Evolutionary conservation across 768 basidiomycete species (phyloP), one percentile per base, ranked within the genome.

Genomic region (Kwoniella sp.): DNA sequence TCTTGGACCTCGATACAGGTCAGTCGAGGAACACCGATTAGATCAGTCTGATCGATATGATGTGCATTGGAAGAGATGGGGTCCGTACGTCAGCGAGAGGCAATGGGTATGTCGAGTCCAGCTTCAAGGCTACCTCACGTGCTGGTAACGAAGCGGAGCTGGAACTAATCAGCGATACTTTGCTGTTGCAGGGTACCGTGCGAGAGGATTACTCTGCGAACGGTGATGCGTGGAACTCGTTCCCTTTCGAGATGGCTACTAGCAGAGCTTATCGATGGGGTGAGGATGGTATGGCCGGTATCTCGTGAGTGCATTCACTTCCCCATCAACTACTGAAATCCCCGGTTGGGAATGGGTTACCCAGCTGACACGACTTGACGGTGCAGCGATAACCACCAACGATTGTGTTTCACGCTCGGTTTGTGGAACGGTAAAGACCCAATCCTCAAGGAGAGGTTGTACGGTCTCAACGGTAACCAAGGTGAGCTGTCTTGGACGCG

Each of bases 101-200:
- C 96, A 98, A 84, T 99, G 96, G 96, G 95, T 92, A 65, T 68
- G 88, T 58, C 24, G 4, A 44, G 76, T 22, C 19, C 26, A 24
- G 25, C 8, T 13, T n/a, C n/a, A n/a, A n/a, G n/a, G n/a, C n/a
- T n/a, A n/a, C n/a, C n/a, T n/a, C n/a, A n/a, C n/a, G n/a, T n/a
- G n/a, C n/a, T n/a, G n/a, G n/a, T n/a, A n/a, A n/a, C n/a, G n/a
- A n/a, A n/a, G n/a, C n/a, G n/a, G n/a, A n/a, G n/a, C n/a, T 48
- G 50, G 54, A 30, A 24, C n/a, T 19, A 40, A 47, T 1, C 25
- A 21, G 60, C 71, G 8, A 70, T n/a, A n/a, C n/a, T n/a, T n/a
- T n/a, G n/a, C n/a, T n/a, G n/a, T n/a, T n/a, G n/a, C n/a, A 97
- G 94, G 95, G 94, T 22, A 98, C 95, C 22, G 96, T 99, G 46